Evolutionary conservation across 805 yeast species (phyloP), one percentile per base, ranked within the genome.

Genomic region (Metschnikowia borealis): DNA sequence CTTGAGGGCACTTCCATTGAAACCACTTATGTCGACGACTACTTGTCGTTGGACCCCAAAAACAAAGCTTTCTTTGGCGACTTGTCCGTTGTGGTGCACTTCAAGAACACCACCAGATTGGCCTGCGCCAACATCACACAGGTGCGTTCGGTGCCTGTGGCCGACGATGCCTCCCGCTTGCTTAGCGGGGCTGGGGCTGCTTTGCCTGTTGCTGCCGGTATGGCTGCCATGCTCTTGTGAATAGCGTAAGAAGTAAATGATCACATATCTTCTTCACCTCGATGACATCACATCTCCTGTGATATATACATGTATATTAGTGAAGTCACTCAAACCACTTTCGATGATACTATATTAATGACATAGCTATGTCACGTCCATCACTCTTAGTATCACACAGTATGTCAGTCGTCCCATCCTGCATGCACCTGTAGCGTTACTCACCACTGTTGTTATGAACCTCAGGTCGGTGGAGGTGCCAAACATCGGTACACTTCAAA

Each of bases 81-180:
- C 38, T 63, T 68, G 49, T 69, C 74, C 10, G 67, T 73, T 17
- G 74, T 69, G 38, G 57, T 72, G 47, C 75, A 71, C 58, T 66
- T 56, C 39, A 50, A 51, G 47, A 62, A 71, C 56, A 59, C 61
- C 51, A 51, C 68, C 38, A 65, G 73, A 58, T 50, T 69, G 31
- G 67, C 72, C 2, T 73, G 78, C 61, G 73, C 76, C 29, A 72
- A 73, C 56, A 64, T 73, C 48, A 63, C 68, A 26, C 29, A 44
- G 45, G 58, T 44, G 23, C 32, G 13, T 38, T 11, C 46, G 8
- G 47, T 51, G 18, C 32, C 41, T 6, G 23, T 32, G 21, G 15
- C 48, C 5, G 38, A 31, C 13, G 49, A 49, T 32, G 55, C 47
- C 6, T 44, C 47, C 6, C 32, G 38, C 18, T 31, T 39, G 23